These are phyloP conservation scores for Linnemannia exigua DNA, from an alignment of 192 early-diverging fungal species.

Conservation along the genomic window DNA sequence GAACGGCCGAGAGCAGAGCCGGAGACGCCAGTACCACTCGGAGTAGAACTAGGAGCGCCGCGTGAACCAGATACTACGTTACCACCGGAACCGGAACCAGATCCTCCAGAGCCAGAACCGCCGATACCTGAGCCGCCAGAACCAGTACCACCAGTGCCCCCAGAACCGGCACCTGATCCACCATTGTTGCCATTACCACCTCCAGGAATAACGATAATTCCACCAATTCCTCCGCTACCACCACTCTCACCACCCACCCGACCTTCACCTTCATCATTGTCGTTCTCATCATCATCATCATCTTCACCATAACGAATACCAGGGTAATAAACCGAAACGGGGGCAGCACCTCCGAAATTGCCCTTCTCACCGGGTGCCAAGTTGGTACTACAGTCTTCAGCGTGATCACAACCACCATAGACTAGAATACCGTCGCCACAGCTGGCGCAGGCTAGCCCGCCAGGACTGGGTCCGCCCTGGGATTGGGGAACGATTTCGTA, in stretches of 20 bases:
- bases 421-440: conserved; percentile 49
- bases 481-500: conserved; percentile 25
- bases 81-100: no score
- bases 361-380: conserved; percentile 24
- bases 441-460: conserved; percentile 36
- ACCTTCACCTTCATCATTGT: conserved; percentile 7
- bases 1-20: no score
- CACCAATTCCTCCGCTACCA: background rate
- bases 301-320: conserved; percentile 23
- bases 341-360: conserved; percentile 9
- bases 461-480: conserved; percentile 31
- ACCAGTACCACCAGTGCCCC: conserved; percentile 19
- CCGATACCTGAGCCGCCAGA: no score
- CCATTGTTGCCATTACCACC: background rate
- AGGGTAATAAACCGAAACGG: conserved; percentile 36
- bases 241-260: background rate
- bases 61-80: no score
- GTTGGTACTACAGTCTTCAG: conserved; percentile 44
- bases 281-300: conserved; percentile 28
- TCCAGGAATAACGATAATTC: background rate
- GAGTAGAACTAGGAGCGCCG: no score
- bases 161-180: conserved; percentile 14
- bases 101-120: conserved; percentile 7
- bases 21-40: no score
- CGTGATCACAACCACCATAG: conserved; percentile 42